Conservation (phyloP, 805 yeast genomes). For the Schwanniomyces polymorphus region DNA sequence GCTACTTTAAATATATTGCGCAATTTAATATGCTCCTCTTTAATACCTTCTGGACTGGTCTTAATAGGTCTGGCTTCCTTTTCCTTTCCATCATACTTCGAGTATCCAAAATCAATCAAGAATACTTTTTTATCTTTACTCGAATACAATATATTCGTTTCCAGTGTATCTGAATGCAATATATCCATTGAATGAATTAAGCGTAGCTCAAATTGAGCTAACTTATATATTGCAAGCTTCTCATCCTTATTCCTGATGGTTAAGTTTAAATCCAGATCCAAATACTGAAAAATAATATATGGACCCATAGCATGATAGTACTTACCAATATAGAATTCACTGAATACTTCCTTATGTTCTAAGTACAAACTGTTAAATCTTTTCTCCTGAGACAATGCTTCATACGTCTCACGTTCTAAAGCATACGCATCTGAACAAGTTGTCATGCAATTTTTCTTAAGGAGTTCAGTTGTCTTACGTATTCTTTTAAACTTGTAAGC, state of each 20-base stretch:
- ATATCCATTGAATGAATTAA: background rate
- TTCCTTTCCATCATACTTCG: background rate
- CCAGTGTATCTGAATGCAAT: background rate
- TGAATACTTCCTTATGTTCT: background rate
- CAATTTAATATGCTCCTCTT: too few relatives aligned
- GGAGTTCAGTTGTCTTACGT: background rate
- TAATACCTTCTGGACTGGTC: too few relatives aligned
- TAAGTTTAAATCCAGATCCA: background rate
- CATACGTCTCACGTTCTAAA: background rate
- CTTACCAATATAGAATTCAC: background rate
- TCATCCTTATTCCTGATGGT: background rate
- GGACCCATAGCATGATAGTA: conserved; percentile 1
- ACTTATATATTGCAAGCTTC: background rate
- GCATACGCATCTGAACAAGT: background rate
- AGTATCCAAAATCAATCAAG: background rate
- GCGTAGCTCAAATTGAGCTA: background rate
- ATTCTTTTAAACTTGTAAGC: background rate
- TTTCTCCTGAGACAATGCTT: background rate
- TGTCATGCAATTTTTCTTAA: background rate
- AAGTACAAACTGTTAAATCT: background rate
- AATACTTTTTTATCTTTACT: background rate
- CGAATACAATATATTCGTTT: background rate
- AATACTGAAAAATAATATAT: background rate
- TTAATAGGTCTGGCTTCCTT: too few relatives aligned
- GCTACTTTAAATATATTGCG: too few relatives aligned